Conservation (phyloP, 345 rosid species). For the Eucalyptus cloeziana region DNA sequence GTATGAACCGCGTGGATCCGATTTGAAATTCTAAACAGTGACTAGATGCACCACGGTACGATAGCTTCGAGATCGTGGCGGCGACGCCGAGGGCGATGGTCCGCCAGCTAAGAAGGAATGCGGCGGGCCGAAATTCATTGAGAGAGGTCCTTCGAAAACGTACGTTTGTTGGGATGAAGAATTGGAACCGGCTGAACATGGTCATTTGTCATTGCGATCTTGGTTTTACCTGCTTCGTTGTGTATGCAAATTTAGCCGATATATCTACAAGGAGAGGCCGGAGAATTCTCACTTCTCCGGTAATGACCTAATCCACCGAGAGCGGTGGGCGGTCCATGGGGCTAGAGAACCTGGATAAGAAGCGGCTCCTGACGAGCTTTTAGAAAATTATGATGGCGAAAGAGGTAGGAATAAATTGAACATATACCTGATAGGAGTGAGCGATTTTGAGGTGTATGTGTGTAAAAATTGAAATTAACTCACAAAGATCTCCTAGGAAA, state of each 20-base stretch:
- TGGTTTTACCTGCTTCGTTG: background rate
- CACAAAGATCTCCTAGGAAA: too few relatives aligned
- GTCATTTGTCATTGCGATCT: background rate
- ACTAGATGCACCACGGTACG: background rate
- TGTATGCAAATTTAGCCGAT: background rate
- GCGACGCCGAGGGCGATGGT: background rate
- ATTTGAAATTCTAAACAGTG: background rate
- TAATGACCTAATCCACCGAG: too few relatives aligned
- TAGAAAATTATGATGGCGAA: too few relatives aligned
- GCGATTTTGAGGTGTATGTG: too few relatives aligned
- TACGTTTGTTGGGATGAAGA: background rate
- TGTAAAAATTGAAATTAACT: too few relatives aligned
- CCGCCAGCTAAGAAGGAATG: background rate
- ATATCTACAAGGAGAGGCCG: background rate
- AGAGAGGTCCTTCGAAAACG: background rate
- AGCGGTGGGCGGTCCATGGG: too few relatives aligned
- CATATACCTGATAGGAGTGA: too few relatives aligned
- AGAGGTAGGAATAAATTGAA: too few relatives aligned
- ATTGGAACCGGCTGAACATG: background rate
- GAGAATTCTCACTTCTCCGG: background rate
- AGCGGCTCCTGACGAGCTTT: too few relatives aligned
- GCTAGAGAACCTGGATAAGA: too few relatives aligned
- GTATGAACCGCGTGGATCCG: background rate
- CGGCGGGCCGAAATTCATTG: background rate
- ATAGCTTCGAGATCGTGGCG: background rate